A percentile compares a stretch with the other conserved stretches of the same genome.
Conservation (phyloP, 1,284 basidiomycete species). For the Boletellus dicymbophilus region DNA sequence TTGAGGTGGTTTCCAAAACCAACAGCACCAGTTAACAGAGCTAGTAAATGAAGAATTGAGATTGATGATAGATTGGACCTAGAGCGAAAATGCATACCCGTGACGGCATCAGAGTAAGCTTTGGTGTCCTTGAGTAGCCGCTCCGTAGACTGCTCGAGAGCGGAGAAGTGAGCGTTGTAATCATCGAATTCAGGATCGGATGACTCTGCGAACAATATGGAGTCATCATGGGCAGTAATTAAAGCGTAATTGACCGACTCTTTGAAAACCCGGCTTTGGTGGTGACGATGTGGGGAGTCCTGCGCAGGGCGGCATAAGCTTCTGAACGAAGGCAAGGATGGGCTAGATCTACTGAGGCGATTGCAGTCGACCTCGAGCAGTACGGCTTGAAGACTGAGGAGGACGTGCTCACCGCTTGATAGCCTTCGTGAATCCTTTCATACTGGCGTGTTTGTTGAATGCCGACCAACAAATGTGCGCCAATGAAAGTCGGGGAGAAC, state of each 20-base stretch:
- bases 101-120: slow-evolving; percentile 83
- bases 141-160: slow-evolving; percentile 81
- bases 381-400: neutral
- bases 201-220: slow-evolving; percentile 58
- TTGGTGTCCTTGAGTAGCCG: slow-evolving; percentile 93
- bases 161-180: slow-evolving; percentile 74
- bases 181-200: slow-evolving; percentile 88
- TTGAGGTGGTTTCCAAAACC: slow-evolving; percentile 80
- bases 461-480: neutral
- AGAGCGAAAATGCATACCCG: slow-evolving; percentile 47
- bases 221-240: slow-evolving; percentile 4
- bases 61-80: slow-evolving; percentile 3
- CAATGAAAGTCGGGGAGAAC: slow-evolving; percentile 2
- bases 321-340: neutral
- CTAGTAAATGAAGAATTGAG: slow-evolving; percentile 40
- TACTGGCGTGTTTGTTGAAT: slow-evolving; percentile 30
- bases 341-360: slow-evolving; percentile 6
- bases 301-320: slow-evolving; percentile 31
- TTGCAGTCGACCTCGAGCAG: slow-evolving; percentile 3
- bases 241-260: slow-evolving; percentile 49
- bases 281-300: slow-evolving; percentile 88
- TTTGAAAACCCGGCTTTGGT: slow-evolving; percentile 88
- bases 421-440: slow-evolving; percentile 84
- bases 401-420: slow-evolving; percentile 63
- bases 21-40: slow-evolving; percentile 78